Evolutionary conservation across 2,329 filamentous ascomycete species (phyloP).

Genomic region (Alternaria brassicae): DNA sequence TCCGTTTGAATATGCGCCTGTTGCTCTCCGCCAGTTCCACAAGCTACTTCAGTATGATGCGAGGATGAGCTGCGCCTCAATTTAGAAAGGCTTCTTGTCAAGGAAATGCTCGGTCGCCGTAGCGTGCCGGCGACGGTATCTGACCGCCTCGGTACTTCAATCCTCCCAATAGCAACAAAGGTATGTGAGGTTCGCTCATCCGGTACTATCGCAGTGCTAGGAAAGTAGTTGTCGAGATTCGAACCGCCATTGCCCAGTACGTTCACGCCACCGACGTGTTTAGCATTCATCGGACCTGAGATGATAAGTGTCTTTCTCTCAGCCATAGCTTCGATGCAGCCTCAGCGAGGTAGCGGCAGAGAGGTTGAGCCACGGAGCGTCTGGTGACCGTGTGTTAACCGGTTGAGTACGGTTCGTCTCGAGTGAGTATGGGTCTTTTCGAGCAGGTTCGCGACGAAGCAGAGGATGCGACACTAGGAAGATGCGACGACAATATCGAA

Average conservation of each 20-base stretch:
- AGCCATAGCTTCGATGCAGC: slow-evolving; percentile 22
- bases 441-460: slow-evolving; percentile 1
- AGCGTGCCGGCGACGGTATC: slow-evolving; percentile 35
- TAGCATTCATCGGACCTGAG: slow-evolving; percentile 43
- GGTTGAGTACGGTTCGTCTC: slow-evolving; percentile 32
- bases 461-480: slow-evolving; percentile 10
- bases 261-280: slow-evolving; percentile 43
- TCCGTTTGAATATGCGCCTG: not conserved
- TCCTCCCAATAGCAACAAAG: slow-evolving; percentile 31
- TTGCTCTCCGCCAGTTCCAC: slow-evolving; percentile 8
- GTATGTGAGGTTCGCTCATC: slow-evolving; percentile 40
- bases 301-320: slow-evolving; percentile 37
- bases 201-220: slow-evolving; percentile 26
- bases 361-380: slow-evolving; percentile 13
- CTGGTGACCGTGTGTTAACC: slow-evolving; percentile 14
- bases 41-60: slow-evolving; percentile 21
- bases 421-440: slow-evolving; percentile 21
- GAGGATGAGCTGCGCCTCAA: slow-evolving; percentile 29
- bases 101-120: slow-evolving; percentile 34
- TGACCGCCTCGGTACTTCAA: slow-evolving; percentile 36
- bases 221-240: slow-evolving; percentile 29
- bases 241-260: slow-evolving; percentile 31
- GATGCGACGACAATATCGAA: not conserved
- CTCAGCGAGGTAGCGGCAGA: slow-evolving; percentile 6
- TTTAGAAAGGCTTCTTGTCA: slow-evolving; percentile 37